Evolutionary conservation across 805 yeast genomes (phyloP).

Genomic region (Wickerhamomyces alni): DNA sequence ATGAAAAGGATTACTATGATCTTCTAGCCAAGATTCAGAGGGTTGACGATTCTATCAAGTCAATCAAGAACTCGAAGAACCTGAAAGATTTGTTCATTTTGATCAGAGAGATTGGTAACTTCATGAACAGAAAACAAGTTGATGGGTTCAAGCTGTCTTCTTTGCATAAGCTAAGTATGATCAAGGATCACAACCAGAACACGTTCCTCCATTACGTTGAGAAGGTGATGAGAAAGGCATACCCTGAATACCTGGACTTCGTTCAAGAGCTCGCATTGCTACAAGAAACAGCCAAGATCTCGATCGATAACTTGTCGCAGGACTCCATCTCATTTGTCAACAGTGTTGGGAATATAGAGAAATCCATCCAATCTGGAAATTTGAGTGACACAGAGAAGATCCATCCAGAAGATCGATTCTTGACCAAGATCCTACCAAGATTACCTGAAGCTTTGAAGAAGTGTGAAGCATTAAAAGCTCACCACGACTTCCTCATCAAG

Average conservation of each 20-base stretch:
- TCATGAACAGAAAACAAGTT: constrained; percentile 96
- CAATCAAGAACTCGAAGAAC: constrained; percentile 58
- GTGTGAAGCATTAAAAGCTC: constrained; percentile 57
- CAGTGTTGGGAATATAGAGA: constrained; percentile 60
- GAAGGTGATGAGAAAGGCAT: constrained; percentile 73
- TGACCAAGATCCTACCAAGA: constrained; percentile 54
- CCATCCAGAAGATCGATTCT: constrained; percentile 78
- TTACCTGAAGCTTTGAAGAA: constrained; percentile 73
- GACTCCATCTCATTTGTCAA: constrained; percentile 58
- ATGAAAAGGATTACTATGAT: constrained; percentile 74
- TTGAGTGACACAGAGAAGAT: constrained; percentile 70
- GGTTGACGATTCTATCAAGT: constrained; percentile 68
- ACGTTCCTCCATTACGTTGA: constrained; percentile 92
- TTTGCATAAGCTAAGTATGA: constrained; percentile 81
- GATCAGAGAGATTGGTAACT: constrained; percentile 88
- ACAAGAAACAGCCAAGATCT: constrained; percentile 58
- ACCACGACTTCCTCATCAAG: constrained; percentile 51
- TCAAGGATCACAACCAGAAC: constrained; percentile 83
- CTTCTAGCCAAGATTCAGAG: constrained; percentile 58
- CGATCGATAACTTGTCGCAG: constrained; percentile 78
- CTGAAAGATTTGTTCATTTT: constrained; percentile 73
- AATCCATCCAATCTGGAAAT: constrained; percentile 76
- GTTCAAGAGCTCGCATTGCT: constrained; percentile 55
- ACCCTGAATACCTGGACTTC: constrained; percentile 73
- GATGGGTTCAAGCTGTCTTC: constrained; percentile 87